Evolutionary conservation across 352 stramenopile genomes (phyloP).

Genomic region (Phytophthora agathidicida): DNA sequence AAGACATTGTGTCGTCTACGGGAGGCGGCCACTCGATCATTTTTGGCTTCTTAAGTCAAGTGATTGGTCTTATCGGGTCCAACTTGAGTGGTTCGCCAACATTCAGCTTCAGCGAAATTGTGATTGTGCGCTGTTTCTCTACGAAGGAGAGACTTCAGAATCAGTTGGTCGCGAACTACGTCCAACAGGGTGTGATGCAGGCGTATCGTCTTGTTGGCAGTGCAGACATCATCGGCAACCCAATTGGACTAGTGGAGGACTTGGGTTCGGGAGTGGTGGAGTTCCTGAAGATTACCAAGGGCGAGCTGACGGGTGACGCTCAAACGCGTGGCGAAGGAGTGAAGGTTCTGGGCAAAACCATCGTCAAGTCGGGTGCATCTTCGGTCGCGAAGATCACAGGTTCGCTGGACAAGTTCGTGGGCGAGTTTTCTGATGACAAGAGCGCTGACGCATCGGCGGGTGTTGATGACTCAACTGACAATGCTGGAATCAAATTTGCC

Average conservation of each 20-base stretch:
- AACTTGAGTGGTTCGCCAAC: conserved; percentile 85
- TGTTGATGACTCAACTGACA: conserved; percentile 46
- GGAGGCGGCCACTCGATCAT: conserved; percentile 75
- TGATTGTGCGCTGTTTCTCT: conserved; percentile 84
- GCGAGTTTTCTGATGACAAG: conserved; percentile 73
- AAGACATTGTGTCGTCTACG: conserved; percentile 77
- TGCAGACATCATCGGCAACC: conserved; percentile 88
- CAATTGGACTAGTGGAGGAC: conserved; percentile 87
- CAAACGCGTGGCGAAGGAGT: conserved; percentile 87
- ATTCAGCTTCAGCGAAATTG: conserved; percentile 86
- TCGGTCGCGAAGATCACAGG: conserved; percentile 86
- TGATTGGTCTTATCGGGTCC: conserved; percentile 83
- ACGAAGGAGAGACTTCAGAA: conserved; percentile 80
- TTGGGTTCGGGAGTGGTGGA: conserved; percentile 86
- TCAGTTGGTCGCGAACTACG: conserved; percentile 85
- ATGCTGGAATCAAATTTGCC: conserved; percentile 81
- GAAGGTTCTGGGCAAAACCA: conserved; percentile 87
- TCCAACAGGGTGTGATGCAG: conserved; percentile 83
- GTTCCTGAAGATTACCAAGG: conserved; percentile 91
- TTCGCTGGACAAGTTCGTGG: conserved; percentile 86
- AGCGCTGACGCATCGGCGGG: conserved; percentile 18
- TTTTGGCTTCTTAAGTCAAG: conserved; percentile 78
- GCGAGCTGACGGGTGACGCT: conserved; percentile 78
- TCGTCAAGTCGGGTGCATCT: conserved; percentile 77
- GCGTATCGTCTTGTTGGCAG: conserved; percentile 85